These are phyloP conservation scores for Spatholobus suberectus DNA, from an alignment of 306 rosid species.

Conservation along the genomic window DNA sequence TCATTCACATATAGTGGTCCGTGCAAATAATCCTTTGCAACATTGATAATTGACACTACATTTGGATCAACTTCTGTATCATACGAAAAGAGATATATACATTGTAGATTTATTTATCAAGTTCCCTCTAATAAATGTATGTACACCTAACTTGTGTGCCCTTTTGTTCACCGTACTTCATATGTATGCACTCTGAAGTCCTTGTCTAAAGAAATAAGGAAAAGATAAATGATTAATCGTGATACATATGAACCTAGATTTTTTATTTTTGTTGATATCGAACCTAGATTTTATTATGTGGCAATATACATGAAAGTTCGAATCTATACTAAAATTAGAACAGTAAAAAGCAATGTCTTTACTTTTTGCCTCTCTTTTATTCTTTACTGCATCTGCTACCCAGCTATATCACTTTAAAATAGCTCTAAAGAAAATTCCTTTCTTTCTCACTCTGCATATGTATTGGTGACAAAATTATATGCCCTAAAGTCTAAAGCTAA, in stretches of 20 bases:
- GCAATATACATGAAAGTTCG: background rate
- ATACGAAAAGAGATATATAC: background rate
- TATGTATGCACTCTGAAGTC: background rate
- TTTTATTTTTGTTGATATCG: too few relatives aligned
- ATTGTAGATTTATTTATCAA: background rate
- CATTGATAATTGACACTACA: background rate
- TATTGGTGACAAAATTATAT: background rate
- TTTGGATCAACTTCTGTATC: background rate
- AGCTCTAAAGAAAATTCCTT: background rate
- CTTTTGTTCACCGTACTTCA: background rate
- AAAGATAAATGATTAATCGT: background rate
- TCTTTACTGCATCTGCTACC: background rate
- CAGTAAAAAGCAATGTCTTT: background rate
- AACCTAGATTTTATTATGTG: too few relatives aligned
- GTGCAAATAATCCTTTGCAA: too few relatives aligned
- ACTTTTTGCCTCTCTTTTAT: background rate
- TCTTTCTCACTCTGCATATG: background rate
- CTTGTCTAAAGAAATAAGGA: background rate
- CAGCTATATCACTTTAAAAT: background rate
- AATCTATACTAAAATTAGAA: background rate
- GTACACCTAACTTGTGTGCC: background rate
- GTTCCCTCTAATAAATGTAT: background rate
- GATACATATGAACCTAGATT: background rate
- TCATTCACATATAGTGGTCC: too few relatives aligned
- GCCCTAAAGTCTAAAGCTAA: background rate